phyloP scores from a whole-genome alignment of 768 basidiomycete genomes.

The Hirschioporus abietinus region DNA sequence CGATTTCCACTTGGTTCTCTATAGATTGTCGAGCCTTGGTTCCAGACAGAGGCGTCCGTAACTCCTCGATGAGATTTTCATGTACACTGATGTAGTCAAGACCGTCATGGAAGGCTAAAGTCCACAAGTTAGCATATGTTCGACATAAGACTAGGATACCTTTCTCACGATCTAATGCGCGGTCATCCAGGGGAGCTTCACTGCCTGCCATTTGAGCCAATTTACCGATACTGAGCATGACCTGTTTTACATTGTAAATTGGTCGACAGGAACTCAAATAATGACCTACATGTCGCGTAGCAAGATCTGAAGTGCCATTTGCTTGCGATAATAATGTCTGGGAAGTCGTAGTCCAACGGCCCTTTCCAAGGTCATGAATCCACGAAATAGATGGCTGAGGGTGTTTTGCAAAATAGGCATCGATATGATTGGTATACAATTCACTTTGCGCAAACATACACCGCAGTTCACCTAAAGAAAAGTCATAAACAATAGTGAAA shows the following conservation, averaged over 20 bases:
- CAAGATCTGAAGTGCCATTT: slow-evolving; percentile 48
- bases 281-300: slow-evolving; percentile 64
- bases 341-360: slow-evolving; percentile 61
- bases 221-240: slow-evolving; percentile 90
- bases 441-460: slow-evolving; percentile 77
- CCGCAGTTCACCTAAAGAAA: slow-evolving; percentile 62
- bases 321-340: slow-evolving; percentile 59
- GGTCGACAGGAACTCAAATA: not conserved
- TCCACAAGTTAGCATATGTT: slow-evolving; percentile 3
- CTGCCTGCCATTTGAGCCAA: slow-evolving; percentile 65
- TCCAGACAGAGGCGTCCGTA: slow-evolving; percentile 43
- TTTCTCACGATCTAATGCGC: slow-evolving; percentile 49
- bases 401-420: slow-evolving; percentile 61
- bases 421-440: slow-evolving; percentile 55
- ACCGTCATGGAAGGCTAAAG: slow-evolving; percentile 73
- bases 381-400: slow-evolving; percentile 67
- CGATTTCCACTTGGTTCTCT: slow-evolving; percentile 63
- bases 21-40: slow-evolving; percentile 57
- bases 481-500: not conserved
- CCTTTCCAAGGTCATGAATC: slow-evolving; percentile 80
- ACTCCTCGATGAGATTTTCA: slow-evolving; percentile 56
- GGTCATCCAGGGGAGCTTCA: slow-evolving; percentile 40
- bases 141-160: not conserved
- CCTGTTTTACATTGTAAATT: slow-evolving; percentile 35
- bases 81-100: slow-evolving; percentile 88